Evolutionary conservation across 148 eudicot genomes (phyloP).

Genomic region (Chenopodium formosanum): DNA sequence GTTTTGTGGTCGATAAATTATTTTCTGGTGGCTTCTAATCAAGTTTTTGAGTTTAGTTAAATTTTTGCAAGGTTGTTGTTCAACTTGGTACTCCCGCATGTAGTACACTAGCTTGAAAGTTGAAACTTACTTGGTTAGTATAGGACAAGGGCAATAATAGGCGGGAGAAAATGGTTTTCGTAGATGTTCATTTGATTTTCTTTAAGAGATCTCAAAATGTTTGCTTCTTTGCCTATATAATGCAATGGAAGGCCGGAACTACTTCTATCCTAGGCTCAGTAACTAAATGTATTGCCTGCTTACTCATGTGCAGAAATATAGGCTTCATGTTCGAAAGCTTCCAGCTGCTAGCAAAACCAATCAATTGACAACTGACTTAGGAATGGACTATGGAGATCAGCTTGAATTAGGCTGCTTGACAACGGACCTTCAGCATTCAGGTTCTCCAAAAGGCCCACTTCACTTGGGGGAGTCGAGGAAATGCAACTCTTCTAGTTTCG

Average conservation of each 20-base stretch:
- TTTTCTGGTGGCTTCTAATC: neutral
- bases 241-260: too few species aligned
- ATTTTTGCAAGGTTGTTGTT: too few species aligned
- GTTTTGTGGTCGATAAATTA: too few species aligned
- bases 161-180: too few species aligned
- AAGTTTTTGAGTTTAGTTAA: neutral
- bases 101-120: too few species aligned
- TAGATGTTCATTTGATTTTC: too few species aligned
- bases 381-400: conserved; percentile 11
- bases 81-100: neutral
- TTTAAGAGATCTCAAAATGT: too few species aligned
- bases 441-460: conserved; percentile 47
- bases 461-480: conserved; percentile 27
- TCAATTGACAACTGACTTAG: conserved; percentile 6
- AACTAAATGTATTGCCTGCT: neutral
- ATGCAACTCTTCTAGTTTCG: conserved; percentile 36
- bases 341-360: conserved; percentile 24
- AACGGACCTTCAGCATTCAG: conserved; percentile 16
- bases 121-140: too few species aligned
- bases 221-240: too few species aligned
- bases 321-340: conserved; percentile 47
- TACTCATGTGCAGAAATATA: conserved; percentile 44
- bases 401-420: conserved; percentile 28
- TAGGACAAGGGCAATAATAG: too few species aligned
- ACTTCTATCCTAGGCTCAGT: neutral